Evolutionary conservation across 768 basidiomycete genomes (phyloP), one percentile per base, ranked within the genome.

Genomic region (Kwoniella sp.): DNA sequence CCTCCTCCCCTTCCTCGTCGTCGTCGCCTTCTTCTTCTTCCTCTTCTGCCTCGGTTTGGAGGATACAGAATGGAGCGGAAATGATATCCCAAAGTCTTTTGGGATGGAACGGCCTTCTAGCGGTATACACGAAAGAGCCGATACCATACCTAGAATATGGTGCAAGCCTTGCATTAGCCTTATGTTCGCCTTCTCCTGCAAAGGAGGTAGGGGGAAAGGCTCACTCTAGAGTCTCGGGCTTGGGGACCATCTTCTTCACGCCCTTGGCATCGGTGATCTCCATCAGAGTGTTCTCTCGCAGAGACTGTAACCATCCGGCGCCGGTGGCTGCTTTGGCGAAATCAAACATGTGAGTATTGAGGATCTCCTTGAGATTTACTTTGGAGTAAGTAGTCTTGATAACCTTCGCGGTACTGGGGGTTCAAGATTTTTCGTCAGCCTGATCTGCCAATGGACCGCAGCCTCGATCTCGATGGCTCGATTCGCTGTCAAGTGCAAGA

Each of bases 91-190:
- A 82, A 0, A 82, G 70, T 26, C 80, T 70, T 17, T 66, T 56
- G 0, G 81, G 80, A 30, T 80, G 78, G 71, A 82, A 81, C 1
- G 81, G 81, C 20, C 77, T 56, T n/a, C 81, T 67, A 12, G 76
- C 74, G 11, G 73, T 67, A 60, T 79, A 82, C 25, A 82, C 81
- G 59, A 81, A 75, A 0, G 71, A 70, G 51, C 65, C 41, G 58
- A 78, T 73, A 2, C 74, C 76, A 53, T 78, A 78, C 55, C 72
- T 71, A 37, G 4, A 15, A 37, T 15, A 48, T 20, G 47, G 20
- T 2, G 11, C 23, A 51, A 25, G 20, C 50, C 20, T 29, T 11
- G 31, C 4, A 52, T 62, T 4, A 45, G 41, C 41, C 13, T 13
- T 5, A 34, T 34, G 7, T 13, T 34, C 45, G 58, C 45, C 55